A percentile compares a stretch with the other conserved stretches of the same genome.
Conservation (phyloP, 345 rosid genomes). For the Moricandia arvensis region DNA sequence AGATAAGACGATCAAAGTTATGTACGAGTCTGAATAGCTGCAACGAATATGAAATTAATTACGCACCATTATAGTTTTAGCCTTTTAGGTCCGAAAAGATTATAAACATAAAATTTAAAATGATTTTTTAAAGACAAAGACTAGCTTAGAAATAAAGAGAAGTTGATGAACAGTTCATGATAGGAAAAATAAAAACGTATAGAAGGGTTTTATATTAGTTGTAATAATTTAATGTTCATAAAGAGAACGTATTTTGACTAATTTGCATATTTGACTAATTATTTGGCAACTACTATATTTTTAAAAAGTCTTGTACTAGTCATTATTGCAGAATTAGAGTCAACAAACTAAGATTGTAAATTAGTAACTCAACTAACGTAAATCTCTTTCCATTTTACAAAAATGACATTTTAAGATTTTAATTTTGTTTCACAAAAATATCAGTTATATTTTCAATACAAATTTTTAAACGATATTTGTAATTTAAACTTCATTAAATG, state of each 20-base stretch:
- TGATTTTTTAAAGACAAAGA: too few relatives aligned
- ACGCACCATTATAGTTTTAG: too few relatives aligned
- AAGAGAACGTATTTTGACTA: background rate
- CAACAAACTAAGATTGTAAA: background rate
- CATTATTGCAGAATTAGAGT: background rate
- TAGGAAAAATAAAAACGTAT: too few relatives aligned
- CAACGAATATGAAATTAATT: too few relatives aligned
- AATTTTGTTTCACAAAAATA: background rate
- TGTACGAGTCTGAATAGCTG: too few relatives aligned
- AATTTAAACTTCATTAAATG: background rate
- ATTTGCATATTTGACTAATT: background rate
- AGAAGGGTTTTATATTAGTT: background rate
- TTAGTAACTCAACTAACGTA: too few relatives aligned
- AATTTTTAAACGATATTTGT: background rate
- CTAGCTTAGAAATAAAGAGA: background rate
- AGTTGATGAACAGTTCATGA: too few relatives aligned
- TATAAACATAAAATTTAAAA: too few relatives aligned
- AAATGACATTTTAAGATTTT: background rate
- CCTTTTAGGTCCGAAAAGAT: too few relatives aligned
- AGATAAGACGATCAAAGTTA: too few relatives aligned
- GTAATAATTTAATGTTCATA: background rate
- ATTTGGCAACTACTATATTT: conserved; percentile 2
- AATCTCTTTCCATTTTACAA: background rate
- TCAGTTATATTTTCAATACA: background rate
- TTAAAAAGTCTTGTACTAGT: background rate